Percentiles rank a stretch among this genome's conserved stretches.
These are phyloP conservation scores for Forsythia suspensa DNA, from an alignment of 257 asterid species.

Conservation along the genomic window DNA sequence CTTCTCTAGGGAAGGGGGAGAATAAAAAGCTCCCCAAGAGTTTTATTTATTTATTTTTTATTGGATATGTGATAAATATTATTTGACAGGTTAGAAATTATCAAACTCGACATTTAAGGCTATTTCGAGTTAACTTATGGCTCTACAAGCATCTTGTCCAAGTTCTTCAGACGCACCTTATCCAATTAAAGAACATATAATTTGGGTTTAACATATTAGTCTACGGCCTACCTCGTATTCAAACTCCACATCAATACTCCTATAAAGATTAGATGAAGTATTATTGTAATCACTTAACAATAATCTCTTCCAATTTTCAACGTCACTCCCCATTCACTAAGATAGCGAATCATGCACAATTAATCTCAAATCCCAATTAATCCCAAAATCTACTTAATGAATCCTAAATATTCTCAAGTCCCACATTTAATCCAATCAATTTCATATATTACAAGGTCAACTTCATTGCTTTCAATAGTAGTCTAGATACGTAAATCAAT, in stretches of 20 bases:
- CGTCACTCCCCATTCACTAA: not conserved
- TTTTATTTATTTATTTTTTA: not conserved
- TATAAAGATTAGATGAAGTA: no score
- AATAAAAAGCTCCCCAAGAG: not conserved
- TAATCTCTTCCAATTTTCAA: not conserved
- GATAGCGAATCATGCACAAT: not conserved
- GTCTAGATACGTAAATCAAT: not conserved
- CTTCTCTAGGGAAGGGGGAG: conserved; percentile 17
- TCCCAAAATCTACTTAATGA: not conserved
- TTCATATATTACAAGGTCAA: not conserved
- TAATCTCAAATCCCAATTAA: not conserved
- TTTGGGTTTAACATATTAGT: not conserved
- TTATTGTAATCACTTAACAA: not conserved
- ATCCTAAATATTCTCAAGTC: not conserved
- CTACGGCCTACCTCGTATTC: not conserved
- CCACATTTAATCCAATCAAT: not conserved
- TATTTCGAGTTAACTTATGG: no score
- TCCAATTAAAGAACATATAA: no score
- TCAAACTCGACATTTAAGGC: no score
- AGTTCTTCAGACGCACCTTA: no score
- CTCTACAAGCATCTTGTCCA: no score
- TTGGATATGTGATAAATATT: not conserved
- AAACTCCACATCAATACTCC: not conserved
- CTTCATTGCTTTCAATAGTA: not conserved
- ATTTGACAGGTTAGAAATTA: not conserved